Base-by-base conservation (phyloP, 768 basidiomycete species). In the Boletales sp. region DNA sequence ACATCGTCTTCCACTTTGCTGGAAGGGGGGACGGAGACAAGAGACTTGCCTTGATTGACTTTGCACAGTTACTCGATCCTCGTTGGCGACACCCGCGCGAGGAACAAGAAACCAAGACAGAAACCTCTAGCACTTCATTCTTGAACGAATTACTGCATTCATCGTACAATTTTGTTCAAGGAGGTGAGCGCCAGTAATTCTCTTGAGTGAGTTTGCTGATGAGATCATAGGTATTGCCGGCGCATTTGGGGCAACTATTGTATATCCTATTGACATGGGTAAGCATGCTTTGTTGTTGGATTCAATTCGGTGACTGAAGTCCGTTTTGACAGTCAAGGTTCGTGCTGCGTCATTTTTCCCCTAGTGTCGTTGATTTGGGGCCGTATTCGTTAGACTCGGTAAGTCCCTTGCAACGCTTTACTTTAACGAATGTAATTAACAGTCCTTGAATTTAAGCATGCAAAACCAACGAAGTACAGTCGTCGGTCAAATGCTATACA, bases 391-490 rank as follows among this genome's bases (percentile, higher is more conserved):
- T 69, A 84, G 82, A 87, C 84, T 43, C 77, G 85, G 85, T 86
- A 65, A 47, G 70, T 49, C 31, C 35, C 5, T 35, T 24, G 27
- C 5, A 32, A 39, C 3, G 8, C 32, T n/a, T 30, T 32, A 11
- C 15, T 17, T 42, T 15, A 37, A 40, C 17, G n/a, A n/a, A n/a
- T 34, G 37, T 9, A 13, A 40, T 37, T 61, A 19, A 59, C 17
- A 11, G 8, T 30, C 12, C 50, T 48, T 50, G 29, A 38, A 45
- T 37, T 19, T 32, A 38, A 91, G 93, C 35, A 93, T 99, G 79
- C 97, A 99, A 74, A 99, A 99, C 66, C 97, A 99, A 68, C 84
- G 97, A 13, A 92, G 86, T 55, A 93, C 89, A 7, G 90, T 99
- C 18, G 97, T 99, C 29, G 97, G 97, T 34, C 95, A 99, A 71